Evolutionary conservation across 176 grass and related monocot species (phyloP).

Genomic region (Carex parvula): DNA sequence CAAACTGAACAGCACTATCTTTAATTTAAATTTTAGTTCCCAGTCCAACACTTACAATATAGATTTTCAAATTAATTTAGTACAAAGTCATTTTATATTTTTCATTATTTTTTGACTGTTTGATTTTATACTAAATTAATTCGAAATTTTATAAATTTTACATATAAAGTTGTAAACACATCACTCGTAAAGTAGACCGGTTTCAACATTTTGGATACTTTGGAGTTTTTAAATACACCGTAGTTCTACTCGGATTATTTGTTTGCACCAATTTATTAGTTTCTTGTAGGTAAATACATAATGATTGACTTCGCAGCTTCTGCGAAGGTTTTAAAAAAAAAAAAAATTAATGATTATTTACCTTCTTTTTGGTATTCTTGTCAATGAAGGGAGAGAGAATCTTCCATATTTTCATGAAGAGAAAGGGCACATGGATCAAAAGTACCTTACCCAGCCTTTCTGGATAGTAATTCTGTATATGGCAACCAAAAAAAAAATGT

Average conservation of each 20-base stretch:
- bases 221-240: too few species aligned
- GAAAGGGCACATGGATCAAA: constrained; percentile 33
- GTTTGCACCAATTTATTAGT: not conserved
- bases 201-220: too few species aligned
- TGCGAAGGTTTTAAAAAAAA: too few species aligned
- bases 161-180: too few species aligned
- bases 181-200: too few species aligned
- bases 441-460: constrained; percentile 39
- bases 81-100: too few species aligned
- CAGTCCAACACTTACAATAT: not conserved
- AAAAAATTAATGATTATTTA: not conserved
- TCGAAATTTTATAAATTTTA: too few species aligned
- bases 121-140: too few species aligned
- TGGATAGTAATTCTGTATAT: constrained; percentile 37
- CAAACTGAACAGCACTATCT: constrained; percentile 15
- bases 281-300: not conserved
- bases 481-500: not conserved
- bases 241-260: too few species aligned
- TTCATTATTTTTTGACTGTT: too few species aligned
- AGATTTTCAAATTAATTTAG: too few species aligned
- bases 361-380: constrained; percentile 38
- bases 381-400: constrained; percentile 37
- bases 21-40: not conserved
- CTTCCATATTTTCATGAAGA: constrained; percentile 45
- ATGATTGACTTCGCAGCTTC: not conserved